Conservation (phyloP, 768 basidiomycete genomes). For the Coprinopsis sp. region DNA sequence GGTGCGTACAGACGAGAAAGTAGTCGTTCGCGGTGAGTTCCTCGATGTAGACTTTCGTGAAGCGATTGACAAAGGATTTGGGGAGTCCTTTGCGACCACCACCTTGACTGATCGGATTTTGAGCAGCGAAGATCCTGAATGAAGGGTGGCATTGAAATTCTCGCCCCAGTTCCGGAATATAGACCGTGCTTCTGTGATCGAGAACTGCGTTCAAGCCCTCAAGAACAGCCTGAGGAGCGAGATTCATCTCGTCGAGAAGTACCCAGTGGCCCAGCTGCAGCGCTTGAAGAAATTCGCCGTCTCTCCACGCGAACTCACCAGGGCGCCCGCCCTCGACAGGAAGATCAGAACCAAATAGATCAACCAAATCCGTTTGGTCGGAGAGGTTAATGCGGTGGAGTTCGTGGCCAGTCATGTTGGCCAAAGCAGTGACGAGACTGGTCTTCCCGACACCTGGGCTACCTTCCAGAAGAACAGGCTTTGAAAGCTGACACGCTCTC, state of each 20-base stretch:
- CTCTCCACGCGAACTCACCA: constrained; percentile 96
- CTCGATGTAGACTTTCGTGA: constrained; percentile 95
- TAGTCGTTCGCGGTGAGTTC: constrained; percentile 79
- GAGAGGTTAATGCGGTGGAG: constrained; percentile 95
- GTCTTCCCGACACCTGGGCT: constrained; percentile 99
- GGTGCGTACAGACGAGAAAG: constrained; percentile 66
- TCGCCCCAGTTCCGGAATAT: constrained; percentile 89
- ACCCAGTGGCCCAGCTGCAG: constrained; percentile 98
- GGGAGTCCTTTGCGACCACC: constrained; percentile 97
- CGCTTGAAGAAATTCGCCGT: constrained; percentile 91
- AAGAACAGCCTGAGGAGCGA: constrained; percentile 92
- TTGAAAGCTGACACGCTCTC: constrained; percentile 82
- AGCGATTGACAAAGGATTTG: constrained; percentile 95
- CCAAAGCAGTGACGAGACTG: constrained; percentile 84
- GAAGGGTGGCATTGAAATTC: constrained; percentile 84
- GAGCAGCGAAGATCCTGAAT: constrained; percentile 97
- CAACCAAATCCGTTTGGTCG: constrained; percentile 95
- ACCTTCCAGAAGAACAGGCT: constrained; percentile 93
- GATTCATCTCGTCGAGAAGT: constrained; percentile 97
- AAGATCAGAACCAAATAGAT: constrained; percentile 93
- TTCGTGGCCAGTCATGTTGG: constrained; percentile 69
- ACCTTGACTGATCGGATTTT: constrained; percentile 94
- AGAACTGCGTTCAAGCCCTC: constrained; percentile 96
- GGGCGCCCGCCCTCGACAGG: constrained; percentile 88
- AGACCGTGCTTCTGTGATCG: constrained; percentile 93